Conservation (phyloP, 345 rosid genomes). For the Hypericum androsaemum region DNA sequence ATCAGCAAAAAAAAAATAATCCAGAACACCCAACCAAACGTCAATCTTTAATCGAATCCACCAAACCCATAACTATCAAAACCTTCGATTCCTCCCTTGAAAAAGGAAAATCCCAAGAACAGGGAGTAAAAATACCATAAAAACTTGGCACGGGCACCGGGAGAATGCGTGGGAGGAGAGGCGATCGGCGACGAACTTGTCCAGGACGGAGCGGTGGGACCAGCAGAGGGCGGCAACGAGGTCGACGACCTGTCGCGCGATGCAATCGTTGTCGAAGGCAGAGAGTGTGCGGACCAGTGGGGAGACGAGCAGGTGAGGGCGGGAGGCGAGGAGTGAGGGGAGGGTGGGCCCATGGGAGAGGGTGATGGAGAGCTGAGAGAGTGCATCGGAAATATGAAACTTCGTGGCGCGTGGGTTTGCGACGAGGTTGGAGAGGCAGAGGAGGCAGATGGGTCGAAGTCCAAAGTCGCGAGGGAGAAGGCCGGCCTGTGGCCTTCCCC, state of each 20-base stretch:
- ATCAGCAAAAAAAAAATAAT: no score
- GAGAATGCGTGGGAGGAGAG: slow-evolving; percentile 54
- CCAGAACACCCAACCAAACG: no score
- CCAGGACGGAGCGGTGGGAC: slow-evolving; percentile 21
- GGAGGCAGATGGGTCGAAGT: slow-evolving; percentile 48
- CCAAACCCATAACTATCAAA: no score
- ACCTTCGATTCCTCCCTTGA: no score
- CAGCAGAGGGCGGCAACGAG: slow-evolving; percentile 33
- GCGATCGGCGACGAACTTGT: slow-evolving; percentile 40
- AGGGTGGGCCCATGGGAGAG: slow-evolving; percentile 52
- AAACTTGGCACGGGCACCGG: slow-evolving; percentile 65
- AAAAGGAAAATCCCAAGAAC: background rate
- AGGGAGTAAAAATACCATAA: slow-evolving; percentile 25
- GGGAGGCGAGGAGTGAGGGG: slow-evolving; percentile 38
- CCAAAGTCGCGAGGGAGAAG: slow-evolving; percentile 45
- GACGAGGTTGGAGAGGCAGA: slow-evolving; percentile 71
- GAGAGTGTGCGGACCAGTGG: slow-evolving; percentile 79
- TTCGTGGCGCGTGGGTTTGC: slow-evolving; percentile 47
- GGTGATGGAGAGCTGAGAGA: slow-evolving; percentile 70
- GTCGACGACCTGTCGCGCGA: slow-evolving; percentile 54
- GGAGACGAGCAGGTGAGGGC: slow-evolving; percentile 68
- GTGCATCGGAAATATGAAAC: slow-evolving; percentile 78
- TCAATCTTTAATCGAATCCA: no score
- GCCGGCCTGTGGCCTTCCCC: slow-evolving; percentile 56
- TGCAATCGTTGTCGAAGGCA: slow-evolving; percentile 55